phyloP scores from a whole-genome alignment of 495 filamentous ascomycete species.

The Venustampulla echinocandica region DNA sequence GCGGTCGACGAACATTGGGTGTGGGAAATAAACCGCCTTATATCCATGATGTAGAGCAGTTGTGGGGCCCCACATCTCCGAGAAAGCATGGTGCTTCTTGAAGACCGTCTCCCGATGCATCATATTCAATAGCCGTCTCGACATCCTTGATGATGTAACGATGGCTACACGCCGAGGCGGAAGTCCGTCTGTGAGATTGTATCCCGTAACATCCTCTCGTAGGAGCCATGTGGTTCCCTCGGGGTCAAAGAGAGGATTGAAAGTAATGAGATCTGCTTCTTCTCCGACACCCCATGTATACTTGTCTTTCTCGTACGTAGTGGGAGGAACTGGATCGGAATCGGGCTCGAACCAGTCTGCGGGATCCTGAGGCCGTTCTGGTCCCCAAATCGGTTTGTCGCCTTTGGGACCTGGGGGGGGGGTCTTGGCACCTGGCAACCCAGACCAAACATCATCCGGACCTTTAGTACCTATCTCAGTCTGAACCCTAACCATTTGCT shows the following conservation, averaged over 20 bases:
- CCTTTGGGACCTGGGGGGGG: conserved; percentile 43
- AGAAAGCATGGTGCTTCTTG: conserved; percentile 80
- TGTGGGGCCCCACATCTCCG: conserved; percentile 91
- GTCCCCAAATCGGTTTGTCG: conserved; percentile 79
- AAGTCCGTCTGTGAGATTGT: conserved; percentile 56
- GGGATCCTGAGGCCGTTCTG: conserved; percentile 53
- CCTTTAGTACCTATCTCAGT: conserved; percentile 71
- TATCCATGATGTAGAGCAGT: conserved; percentile 84
- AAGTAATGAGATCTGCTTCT: conserved; percentile 85
- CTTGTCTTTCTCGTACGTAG: conserved; percentile 64
- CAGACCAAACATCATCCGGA: conserved; percentile 63
- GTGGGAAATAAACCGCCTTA: conserved; percentile 90
- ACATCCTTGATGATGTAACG: conserved; percentile 76
- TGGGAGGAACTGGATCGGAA: conserved; percentile 61
- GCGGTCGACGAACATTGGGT: conserved; percentile 86
- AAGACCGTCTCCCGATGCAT: conserved; percentile 87
- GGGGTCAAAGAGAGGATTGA: conserved; percentile 92
- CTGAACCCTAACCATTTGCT: conserved; percentile 83
- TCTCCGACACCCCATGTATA: conserved; percentile 87
- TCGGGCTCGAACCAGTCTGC: conserved; percentile 62
- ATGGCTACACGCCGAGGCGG: conserved; percentile 82
- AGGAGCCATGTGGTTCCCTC: conserved; percentile 83
- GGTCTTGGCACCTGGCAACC: conserved; percentile 30
- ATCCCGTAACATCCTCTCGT: conserved; percentile 81
- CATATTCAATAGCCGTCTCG: conserved; percentile 64